phyloP scores from a whole-genome alignment of 768 basidiomycete species.

The Tylopilus balloui region DNA sequence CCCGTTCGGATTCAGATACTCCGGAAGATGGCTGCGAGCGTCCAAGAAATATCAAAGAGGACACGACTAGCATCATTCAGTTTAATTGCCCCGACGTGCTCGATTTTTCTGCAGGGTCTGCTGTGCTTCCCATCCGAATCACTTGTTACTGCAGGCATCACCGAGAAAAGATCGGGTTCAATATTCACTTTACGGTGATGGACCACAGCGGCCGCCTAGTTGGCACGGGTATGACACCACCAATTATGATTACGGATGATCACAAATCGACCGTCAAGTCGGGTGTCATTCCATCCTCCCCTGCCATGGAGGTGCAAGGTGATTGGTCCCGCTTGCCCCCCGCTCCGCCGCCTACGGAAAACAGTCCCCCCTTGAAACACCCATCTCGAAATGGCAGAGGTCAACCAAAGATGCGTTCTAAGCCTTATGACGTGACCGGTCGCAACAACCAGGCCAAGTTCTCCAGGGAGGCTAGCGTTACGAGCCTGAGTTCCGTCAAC shows the following conservation, averaged over 20 bases:
- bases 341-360: slow-evolving; percentile 25
- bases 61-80: slow-evolving; percentile 82
- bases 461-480: slow-evolving; percentile 53
- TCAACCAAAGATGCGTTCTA: slow-evolving; percentile 53
- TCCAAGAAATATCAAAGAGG: slow-evolving; percentile 45
- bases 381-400: slow-evolving; percentile 43
- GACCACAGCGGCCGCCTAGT: slow-evolving; percentile 76
- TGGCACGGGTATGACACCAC: slow-evolving; percentile 75
- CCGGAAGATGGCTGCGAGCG: slow-evolving; percentile 52
- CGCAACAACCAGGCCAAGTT: slow-evolving; percentile 39
- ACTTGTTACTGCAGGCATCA: slow-evolving; percentile 99
- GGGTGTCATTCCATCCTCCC: slow-evolving; percentile 27
- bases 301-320: slow-evolving; percentile 37
- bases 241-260: slow-evolving; percentile 99
- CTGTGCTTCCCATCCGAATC: slow-evolving; percentile 87
- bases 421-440: slow-evolving; percentile 56
- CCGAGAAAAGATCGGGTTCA: slow-evolving; percentile 93
- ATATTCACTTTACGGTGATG: slow-evolving; percentile 81
- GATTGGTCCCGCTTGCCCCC: slow-evolving; percentile 47
- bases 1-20: slow-evolving; percentile 71
- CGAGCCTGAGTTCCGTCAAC: slow-evolving; percentile 44
- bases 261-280: slow-evolving; percentile 72
- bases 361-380: slow-evolving; percentile 44
- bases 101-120: slow-evolving; percentile 84
- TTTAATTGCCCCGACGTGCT: slow-evolving; percentile 92